phyloP scores from a whole-genome alignment of 1,139 yeast species.

The Sugiyamaella japonica region DNA sequence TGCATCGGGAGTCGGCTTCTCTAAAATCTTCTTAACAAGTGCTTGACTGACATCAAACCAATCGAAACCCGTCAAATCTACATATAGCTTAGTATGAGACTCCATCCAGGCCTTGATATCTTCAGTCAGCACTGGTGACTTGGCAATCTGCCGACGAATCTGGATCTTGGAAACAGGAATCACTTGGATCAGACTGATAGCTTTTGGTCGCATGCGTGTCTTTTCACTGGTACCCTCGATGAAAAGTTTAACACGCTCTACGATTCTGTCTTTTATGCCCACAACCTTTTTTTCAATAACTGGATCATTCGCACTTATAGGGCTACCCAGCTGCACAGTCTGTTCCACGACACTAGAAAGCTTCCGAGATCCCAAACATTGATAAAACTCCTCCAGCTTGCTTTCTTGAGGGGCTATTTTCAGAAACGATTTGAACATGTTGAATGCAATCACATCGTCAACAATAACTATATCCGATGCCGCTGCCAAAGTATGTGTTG shows the following conservation, averaged over 20 bases:
- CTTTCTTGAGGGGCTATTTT: slow-evolving; percentile 42
- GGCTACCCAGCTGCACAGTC: slow-evolving; percentile 28
- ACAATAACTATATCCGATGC: slow-evolving; percentile 41
- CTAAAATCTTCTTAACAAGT: slow-evolving; percentile 35
- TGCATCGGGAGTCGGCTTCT: slow-evolving; percentile 42
- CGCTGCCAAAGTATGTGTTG: slow-evolving; percentile 22
- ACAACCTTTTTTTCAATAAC: slow-evolving; percentile 16
- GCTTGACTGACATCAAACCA: slow-evolving; percentile 45
- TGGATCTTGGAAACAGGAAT: slow-evolving; percentile 34
- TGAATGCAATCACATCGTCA: slow-evolving; percentile 43
- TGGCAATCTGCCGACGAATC: slow-evolving; percentile 29
- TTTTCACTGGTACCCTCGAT: slow-evolving; percentile 35
- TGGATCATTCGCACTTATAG: slow-evolving; percentile 17
- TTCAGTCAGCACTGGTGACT: slow-evolving; percentile 18
- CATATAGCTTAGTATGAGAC: slow-evolving; percentile 23
- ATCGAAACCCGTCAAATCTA: slow-evolving; percentile 32
- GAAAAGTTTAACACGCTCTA: slow-evolving; percentile 39
- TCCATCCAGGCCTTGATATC: slow-evolving; percentile 31
- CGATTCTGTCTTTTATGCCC: slow-evolving; percentile 24
- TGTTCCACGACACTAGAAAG: slow-evolving; percentile 34
- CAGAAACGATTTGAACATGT: slow-evolving; percentile 39
- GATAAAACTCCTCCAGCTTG: slow-evolving; percentile 39
- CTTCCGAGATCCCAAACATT: slow-evolving; percentile 34
- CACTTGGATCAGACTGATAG: slow-evolving; percentile 30
- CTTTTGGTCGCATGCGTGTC: slow-evolving; percentile 18